phyloP scores from a whole-genome alignment of 306 rosid genomes.

The Quercus dentata region DNA sequence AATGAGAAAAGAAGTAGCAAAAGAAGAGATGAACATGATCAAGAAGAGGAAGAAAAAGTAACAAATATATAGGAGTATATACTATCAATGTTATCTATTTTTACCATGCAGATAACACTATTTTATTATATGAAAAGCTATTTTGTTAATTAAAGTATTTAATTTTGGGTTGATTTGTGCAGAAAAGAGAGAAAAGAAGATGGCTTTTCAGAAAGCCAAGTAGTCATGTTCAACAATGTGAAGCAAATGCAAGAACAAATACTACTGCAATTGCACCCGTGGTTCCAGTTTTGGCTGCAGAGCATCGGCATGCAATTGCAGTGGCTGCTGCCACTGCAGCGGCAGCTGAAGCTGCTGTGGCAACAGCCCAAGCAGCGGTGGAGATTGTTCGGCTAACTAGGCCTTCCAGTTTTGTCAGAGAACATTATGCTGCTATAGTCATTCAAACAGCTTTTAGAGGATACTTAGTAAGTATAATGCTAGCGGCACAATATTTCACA shows the following conservation, averaged over 20 bases:
- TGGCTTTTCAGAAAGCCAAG: conserved; percentile 28
- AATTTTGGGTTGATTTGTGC: neutral
- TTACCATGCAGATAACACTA: no score
- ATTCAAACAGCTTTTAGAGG: conserved; percentile 39
- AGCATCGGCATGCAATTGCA: conserved; percentile 22
- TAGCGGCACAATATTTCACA: no score
- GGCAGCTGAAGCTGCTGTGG: conserved; percentile 15
- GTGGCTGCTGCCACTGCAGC: conserved; percentile 31
- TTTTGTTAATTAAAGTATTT: neutral
- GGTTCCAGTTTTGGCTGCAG: conserved; percentile 14
- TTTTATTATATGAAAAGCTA: neutral
- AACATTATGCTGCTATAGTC: conserved; percentile 19
- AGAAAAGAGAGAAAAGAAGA: conserved; percentile 31
- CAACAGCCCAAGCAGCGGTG: conserved; percentile 24
- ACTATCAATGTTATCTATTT: neutral
- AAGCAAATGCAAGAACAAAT: conserved; percentile 14
- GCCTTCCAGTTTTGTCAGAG: conserved; percentile 4
- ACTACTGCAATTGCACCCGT: neutral
- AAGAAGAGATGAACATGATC: conserved; percentile 23
- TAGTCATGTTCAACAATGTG: conserved; percentile 18
- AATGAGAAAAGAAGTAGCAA: neutral
- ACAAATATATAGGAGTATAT: neutral
- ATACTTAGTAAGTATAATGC: conserved; percentile 22
- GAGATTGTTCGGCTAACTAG: conserved; percentile 18
- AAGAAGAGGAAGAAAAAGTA: conserved; percentile 33